Evolutionary conservation across 176 grass and related monocot genomes (phyloP).

Genomic region (Eremochloa ophiuroides): DNA sequence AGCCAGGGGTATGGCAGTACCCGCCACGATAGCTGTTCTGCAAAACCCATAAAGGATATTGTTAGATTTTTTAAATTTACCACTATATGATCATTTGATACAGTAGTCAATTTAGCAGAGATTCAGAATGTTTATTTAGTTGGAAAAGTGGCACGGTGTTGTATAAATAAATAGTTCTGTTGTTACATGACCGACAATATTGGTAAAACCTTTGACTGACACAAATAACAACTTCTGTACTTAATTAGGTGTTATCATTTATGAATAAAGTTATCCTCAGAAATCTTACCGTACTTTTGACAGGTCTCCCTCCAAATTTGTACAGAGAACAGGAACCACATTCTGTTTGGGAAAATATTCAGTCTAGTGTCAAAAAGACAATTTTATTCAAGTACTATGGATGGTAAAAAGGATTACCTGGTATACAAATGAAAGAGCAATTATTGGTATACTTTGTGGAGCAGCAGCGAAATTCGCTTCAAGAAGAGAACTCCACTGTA

Average conservation of each 20-base stretch:
- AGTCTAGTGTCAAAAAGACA: conserved; percentile 20
- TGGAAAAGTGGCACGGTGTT: background rate
- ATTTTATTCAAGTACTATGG: background rate
- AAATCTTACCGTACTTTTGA: conserved; percentile 78
- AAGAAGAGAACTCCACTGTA: conserved; percentile 82
- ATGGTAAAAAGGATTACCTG: conserved; percentile 50
- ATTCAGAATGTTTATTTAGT: background rate
- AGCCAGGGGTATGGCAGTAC: conserved; percentile 84
- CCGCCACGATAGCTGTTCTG: conserved; percentile 75
- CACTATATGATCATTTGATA: background rate
- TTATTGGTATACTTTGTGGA: conserved; percentile 91
- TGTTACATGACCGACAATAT: background rate
- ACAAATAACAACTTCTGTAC: background rate
- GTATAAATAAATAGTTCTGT: conserved; percentile 7
- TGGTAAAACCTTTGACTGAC: background rate
- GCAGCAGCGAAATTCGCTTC: conserved; percentile 65
- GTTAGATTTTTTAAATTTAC: background rate
- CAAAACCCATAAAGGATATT: conserved; percentile 27
- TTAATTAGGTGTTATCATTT: background rate
- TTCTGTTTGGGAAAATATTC: conserved; percentile 62
- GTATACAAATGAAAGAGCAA: conserved; percentile 94
- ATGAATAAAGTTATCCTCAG: background rate
- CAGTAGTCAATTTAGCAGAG: background rate
- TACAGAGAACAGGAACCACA: conserved; percentile 90
- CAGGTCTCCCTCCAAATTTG: conserved; percentile 87